Evolutionary conservation across 352 stramenopile genomes (phyloP).

Genomic region (Phytopythium oedochilum): DNA sequence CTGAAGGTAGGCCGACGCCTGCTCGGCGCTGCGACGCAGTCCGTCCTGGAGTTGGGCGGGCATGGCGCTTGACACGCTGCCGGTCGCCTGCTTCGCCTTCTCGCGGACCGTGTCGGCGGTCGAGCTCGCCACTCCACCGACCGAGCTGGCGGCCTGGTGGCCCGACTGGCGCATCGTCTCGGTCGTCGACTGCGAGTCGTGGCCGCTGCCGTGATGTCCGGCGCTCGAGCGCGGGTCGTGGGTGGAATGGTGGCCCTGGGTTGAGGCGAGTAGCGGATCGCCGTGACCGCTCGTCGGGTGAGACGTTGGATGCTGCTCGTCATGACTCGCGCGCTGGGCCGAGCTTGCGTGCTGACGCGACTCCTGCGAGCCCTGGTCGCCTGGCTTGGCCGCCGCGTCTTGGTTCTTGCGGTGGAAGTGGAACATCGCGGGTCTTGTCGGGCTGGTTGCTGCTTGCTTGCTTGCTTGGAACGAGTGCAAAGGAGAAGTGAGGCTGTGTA

Average conservation of each 20-base stretch:
- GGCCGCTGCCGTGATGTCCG: not conserved
- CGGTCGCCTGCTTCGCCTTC: not conserved
- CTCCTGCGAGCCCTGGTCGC: not conserved
- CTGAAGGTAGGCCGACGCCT: not conserved
- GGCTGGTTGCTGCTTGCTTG: not conserved
- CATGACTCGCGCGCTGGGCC: too few relatives aligned
- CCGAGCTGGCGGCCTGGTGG: not conserved
- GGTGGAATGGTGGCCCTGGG: not conserved
- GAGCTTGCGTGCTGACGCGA: not conserved
- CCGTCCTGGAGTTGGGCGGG: not conserved
- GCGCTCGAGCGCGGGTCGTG: not conserved
- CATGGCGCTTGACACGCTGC: too few relatives aligned
- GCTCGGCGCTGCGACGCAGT: not conserved
- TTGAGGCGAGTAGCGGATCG: not conserved
- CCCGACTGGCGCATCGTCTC: not conserved
- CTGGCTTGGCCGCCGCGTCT: not conserved
- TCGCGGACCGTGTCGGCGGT: not conserved
- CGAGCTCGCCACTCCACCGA: not conserved
- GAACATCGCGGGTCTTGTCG: not conserved
- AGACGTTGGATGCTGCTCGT: not conserved
- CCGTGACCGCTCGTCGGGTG: not conserved
- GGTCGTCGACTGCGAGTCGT: not conserved
- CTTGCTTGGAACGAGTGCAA: not conserved
- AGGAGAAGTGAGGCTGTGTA: not conserved
- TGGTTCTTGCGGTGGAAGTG: constrained; percentile 2